Evolutionary conservation across 306 rosid genomes (phyloP), one percentile per base, ranked within the genome.

Genomic region (Alnus rubra): DNA sequence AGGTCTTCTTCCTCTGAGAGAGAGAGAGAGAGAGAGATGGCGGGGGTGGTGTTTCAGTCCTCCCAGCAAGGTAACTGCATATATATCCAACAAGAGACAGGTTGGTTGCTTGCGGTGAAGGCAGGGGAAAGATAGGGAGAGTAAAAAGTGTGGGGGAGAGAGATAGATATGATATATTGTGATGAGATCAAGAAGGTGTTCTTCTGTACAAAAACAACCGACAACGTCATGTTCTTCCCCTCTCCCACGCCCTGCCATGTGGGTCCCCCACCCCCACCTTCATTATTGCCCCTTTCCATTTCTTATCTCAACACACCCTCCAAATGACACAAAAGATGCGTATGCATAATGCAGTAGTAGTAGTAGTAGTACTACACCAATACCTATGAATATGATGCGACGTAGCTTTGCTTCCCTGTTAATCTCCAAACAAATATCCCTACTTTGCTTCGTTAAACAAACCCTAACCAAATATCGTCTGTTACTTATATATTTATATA

Each of bases 231-330:
- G 91, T 88, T 88, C 91, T 78, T 82, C 83, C 79, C 79, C 86
- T 78, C 89, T 85, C 89, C 91, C 91, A 88, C 91, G 89, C 89
- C 87, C 91, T 88, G 91, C 87, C 89, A 88, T 12, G 4, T 78
- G 86, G 91, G 91, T 18, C 89, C 89, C 89, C 77, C 15, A 28
- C 76, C n/a, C 30, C 30, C 58, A 75, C 84, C 80, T 69, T 83
- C 82, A 87, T 87, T 87, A 87, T 87, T 88, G 87, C 76, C 48
- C 28, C 47, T 74, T 80, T 60, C 81, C 74, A 73, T 71, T 73
- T 64, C 78, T 73, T 71, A 76, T 84, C 79, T 74, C 70, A 73
- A 78, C 74, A 33, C 74, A 37, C 76, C 55, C 64, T 65, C 77
- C 52, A 15, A 18, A 42, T 55, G 60, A 77, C 82, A 83, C 62